Percentiles rank a stretch among this genome's conserved stretches.
These are phyloP conservation scores for Echium plantagineum DNA, from an alignment of 257 asterid species.

Conservation along the genomic window DNA sequence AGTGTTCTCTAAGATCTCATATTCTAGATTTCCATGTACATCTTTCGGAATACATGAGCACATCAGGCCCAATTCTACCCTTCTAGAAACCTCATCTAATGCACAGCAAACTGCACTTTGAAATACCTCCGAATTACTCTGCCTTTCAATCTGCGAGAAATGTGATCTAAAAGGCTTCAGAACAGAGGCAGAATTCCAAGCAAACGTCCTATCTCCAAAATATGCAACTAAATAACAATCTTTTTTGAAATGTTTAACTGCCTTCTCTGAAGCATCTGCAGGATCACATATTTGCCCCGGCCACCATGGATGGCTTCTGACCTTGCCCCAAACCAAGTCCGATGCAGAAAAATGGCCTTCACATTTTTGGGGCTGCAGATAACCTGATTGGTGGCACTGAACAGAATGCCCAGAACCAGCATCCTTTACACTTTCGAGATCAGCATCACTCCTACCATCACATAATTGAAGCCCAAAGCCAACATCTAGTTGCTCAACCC, in stretches of 20 bases:
- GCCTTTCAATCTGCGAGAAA: slow-evolving; percentile 71
- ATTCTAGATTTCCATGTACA: slow-evolving; percentile 33
- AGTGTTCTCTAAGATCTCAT: slow-evolving; percentile 63
- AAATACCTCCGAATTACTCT: slow-evolving; percentile 68
- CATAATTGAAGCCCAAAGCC: slow-evolving; percentile 15
- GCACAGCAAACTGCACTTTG: slow-evolving; percentile 68
- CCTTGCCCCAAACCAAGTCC: slow-evolving; percentile 98
- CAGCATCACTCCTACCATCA: slow-evolving; percentile 20
- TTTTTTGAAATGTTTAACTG: slow-evolving; percentile 58
- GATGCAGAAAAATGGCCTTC: slow-evolving; percentile 43
- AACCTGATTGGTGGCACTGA: slow-evolving; percentile 40
- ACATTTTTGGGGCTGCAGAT: slow-evolving; percentile 38
- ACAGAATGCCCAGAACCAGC: slow-evolving; percentile 22
- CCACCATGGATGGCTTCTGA: slow-evolving; percentile 99
- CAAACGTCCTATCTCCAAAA: slow-evolving; percentile 89
- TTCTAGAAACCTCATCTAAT: slow-evolving; percentile 73
- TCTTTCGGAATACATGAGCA: slow-evolving; percentile 64
- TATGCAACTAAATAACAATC: slow-evolving; percentile 83
- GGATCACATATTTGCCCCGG: slow-evolving; percentile 96
- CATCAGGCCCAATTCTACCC: slow-evolving; percentile 66
- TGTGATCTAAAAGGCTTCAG: slow-evolving; percentile 64
- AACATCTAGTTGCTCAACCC: slow-evolving; percentile 2
- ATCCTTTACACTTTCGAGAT: slow-evolving; percentile 12
- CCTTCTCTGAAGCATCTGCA: slow-evolving; percentile 77
- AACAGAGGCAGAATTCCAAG: slow-evolving; percentile 80